phyloP scores from a whole-genome alignment of 164 flowering plant species.

The Protea cynaroides region DNA sequence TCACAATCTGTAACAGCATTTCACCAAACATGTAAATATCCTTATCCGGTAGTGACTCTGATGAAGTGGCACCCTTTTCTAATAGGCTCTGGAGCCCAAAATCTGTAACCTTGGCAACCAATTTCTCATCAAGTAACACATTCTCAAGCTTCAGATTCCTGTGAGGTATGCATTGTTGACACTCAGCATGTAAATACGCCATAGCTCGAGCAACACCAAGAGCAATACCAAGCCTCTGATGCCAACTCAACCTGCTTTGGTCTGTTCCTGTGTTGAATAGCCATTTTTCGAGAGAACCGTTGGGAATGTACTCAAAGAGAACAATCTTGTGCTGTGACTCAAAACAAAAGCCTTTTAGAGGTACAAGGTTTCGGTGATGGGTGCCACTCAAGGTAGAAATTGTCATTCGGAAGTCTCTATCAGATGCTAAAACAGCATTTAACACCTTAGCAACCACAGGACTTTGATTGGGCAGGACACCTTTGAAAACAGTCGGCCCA shows the following conservation, averaged over 20 bases:
- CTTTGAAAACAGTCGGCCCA: conserved; percentile 39
- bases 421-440: conserved; percentile 24
- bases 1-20: conserved; percentile 36
- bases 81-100: conserved; percentile 34
- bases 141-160: conserved; percentile 51
- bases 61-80: conserved; percentile 23
- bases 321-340: conserved; percentile 33
- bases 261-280: conserved; percentile 18
- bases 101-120: conserved; percentile 42
- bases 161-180: conserved; percentile 41
- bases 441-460: conserved; percentile 35
- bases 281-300: conserved; percentile 44
- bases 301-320: conserved; percentile 36
- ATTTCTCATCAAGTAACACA: conserved; percentile 44
- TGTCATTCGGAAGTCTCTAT: conserved; percentile 38
- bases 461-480: conserved; percentile 30
- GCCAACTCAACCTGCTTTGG: conserved; percentile 22
- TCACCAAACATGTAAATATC: conserved; percentile 47
- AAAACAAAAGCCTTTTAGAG: conserved; percentile 48
- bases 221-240: conserved; percentile 37
- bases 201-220: conserved; percentile 44
- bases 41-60: conserved; percentile 37
- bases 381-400: conserved; percentile 42
- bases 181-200: conserved; percentile 47
- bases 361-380: conserved; percentile 47